A percentile compares a stretch with the other conserved stretches of the same genome.
These are phyloP conservation scores for Asterophora lycoperdoides DNA, from an alignment of 768 basidiomycete genomes.

Conservation along the genomic window DNA sequence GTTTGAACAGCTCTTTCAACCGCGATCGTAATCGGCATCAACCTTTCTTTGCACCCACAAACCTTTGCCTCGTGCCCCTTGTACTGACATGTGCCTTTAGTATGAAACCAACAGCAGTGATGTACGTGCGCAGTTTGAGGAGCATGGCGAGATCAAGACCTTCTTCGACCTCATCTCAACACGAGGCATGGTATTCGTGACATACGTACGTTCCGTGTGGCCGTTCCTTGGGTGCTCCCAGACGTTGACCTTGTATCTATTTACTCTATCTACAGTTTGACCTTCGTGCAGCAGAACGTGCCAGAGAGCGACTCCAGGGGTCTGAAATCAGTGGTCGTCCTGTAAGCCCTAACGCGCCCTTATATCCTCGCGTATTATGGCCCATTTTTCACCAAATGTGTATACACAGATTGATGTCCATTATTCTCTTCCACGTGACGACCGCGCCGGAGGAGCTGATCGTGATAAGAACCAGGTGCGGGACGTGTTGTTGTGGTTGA, in stretches of 20 bases:
- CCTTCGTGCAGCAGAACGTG: constrained; percentile 87
- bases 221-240: background rate
- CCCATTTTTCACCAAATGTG: constrained; percentile 19
- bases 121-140: constrained; percentile 82
- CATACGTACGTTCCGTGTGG: constrained; percentile 69
- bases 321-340: constrained; percentile 84
- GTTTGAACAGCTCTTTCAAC: constrained; percentile 10
- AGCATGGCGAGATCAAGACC: constrained; percentile 93
- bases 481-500: too few species aligned
- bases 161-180: constrained; percentile 95
- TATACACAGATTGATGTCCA: constrained; percentile 89
- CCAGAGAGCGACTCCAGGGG: constrained; percentile 86
- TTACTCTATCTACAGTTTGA: constrained; percentile 59
- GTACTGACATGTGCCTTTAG: constrained; percentile 35
- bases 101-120: constrained; percentile 87
- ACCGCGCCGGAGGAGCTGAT: constrained; percentile 62
- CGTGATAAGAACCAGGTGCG: constrained; percentile 84
- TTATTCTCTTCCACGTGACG: constrained; percentile 90
- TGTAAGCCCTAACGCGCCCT: constrained; percentile 44
- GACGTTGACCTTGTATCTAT: constrained; percentile 18
- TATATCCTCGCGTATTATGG: constrained; percentile 4
- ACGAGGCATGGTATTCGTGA: constrained; percentile 98
- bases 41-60: constrained; percentile 4
- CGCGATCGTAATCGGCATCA: constrained; percentile 1
- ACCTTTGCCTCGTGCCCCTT: constrained; percentile 6